These are phyloP conservation scores for Lipomyces starkeyi DNA, from an alignment of 805 yeast species.

Conservation along the genomic window DNA sequence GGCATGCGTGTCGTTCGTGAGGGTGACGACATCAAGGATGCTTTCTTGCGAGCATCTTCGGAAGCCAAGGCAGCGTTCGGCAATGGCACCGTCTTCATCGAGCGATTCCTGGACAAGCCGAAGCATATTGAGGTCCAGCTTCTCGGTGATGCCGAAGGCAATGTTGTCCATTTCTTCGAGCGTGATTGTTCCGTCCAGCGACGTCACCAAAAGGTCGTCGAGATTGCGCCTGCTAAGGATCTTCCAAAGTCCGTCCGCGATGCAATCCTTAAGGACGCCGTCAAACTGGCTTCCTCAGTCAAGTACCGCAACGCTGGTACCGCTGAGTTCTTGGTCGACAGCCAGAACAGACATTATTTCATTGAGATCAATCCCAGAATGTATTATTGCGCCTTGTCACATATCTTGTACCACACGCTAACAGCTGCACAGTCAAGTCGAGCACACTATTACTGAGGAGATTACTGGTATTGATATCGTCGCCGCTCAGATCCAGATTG, in stretches of 20 bases:
- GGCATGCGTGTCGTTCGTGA: constrained; percentile 99
- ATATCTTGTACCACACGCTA: background rate
- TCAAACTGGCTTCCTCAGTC: constrained; percentile 83
- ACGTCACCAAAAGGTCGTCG: constrained; percentile 98
- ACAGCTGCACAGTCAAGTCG: constrained; percentile 68
- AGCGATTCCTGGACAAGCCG: constrained; percentile 92
- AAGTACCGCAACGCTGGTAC: constrained; percentile 98
- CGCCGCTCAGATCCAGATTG: constrained; percentile 98
- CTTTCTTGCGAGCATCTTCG: constrained; percentile 89
- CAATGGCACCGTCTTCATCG: constrained; percentile 97
- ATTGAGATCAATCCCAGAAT: constrained; percentile 98
- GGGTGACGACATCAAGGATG: constrained; percentile 91
- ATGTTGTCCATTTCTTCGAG: constrained; percentile 93
- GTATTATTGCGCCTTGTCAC: constrained; percentile 8
- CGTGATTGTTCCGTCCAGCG: constrained; percentile 99
- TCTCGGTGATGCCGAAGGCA: constrained; percentile 91
- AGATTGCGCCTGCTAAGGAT: constrained; percentile 96
- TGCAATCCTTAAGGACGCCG: constrained; percentile 93
- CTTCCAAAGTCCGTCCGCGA: constrained; percentile 83
- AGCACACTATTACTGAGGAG: constrained; percentile 98
- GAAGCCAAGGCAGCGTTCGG: constrained; percentile 97
- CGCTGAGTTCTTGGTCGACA: constrained; percentile 94
- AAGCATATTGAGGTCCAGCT: constrained; percentile 98
- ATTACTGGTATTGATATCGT: constrained; percentile 97
- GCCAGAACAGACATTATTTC: constrained; percentile 92